Evolutionary conservation across 306 rosid genomes (phyloP), one percentile per base, ranked within the genome.

Genomic region (Argentina anserina): DNA sequence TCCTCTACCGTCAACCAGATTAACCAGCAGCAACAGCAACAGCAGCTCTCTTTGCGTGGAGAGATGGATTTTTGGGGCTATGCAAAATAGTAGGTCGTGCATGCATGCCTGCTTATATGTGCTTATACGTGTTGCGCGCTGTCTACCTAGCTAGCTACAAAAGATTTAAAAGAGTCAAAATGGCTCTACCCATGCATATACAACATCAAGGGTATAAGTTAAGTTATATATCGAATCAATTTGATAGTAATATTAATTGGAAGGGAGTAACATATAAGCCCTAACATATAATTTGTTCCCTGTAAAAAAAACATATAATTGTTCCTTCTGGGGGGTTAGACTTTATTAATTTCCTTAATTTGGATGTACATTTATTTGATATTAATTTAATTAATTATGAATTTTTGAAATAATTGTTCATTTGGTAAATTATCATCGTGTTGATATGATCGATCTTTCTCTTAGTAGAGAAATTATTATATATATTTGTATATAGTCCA

Each of bases 41-140:
- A 40, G 11, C 56, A 82, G 25, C 92, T 82, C 45, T 79, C 97
- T 0, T 78, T 93, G 80, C 70, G 97, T 23, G 97, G 91, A 56
- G 98, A 90, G 77, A 91, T 85, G 92, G 90, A 93, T 74, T 87
- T 93, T 74, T 93, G 97, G 98, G 90, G 90, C 28, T 90, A 89
- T 46, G 90, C 78, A 13, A 93, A 93, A 63, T 85, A 87, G 74
- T n/a, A 13, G 10, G 10, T 29, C 62, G 15, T 55, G 33, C 62
- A 56, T 56, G 3, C 9, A 52, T 52, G 59, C 62, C 1, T 53
- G 60, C 23, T 4, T 20, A 20, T 13, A 26, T 56, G 60, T 5
- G n/a, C n/a, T n/a, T n/a, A 26, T 7, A 7, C 17, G 49, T 49
- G 56, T 49, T 7, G 25, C n/a, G n/a, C n/a, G n/a, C 56, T 49